phyloP scores from a whole-genome alignment of 225 moss, liverwort and hornwort genomes.

The Climacium dendroides region DNA sequence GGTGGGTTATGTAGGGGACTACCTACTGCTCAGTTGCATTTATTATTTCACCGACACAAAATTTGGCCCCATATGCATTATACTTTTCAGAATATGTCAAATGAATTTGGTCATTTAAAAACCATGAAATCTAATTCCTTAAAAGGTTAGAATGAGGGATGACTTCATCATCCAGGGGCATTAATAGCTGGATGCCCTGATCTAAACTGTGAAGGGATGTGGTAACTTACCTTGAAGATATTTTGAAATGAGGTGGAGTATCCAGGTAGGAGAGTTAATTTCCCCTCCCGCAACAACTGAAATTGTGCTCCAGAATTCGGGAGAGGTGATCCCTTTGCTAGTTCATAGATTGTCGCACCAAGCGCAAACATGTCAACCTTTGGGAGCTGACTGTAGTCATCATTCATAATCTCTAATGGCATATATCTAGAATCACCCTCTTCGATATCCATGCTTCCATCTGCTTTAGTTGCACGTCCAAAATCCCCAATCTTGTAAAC shows the following conservation, averaged over 20 bases:
- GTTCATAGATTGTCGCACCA: slow-evolving; percentile 93
- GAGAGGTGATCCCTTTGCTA: slow-evolving; percentile 74
- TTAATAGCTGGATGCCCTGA: not conserved
- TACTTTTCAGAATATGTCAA: not conserved
- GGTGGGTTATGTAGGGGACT: not conserved
- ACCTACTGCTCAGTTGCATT: not conserved
- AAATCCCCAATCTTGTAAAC: slow-evolving; percentile 88
- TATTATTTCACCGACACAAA: not conserved
- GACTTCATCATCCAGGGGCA: not conserved
- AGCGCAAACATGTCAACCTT: slow-evolving; percentile 95
- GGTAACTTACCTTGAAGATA: slow-evolving; percentile 43
- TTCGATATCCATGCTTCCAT: slow-evolving; percentile 78
- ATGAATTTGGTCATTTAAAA: not conserved
- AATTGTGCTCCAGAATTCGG: slow-evolving; percentile 70
- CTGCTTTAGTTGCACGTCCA: slow-evolving; percentile 75
- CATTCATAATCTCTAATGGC: slow-evolving; percentile 80
- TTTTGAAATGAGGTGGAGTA: slow-evolving; percentile 54
- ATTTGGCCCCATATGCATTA: not conserved
- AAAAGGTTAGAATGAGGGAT: not conserved
- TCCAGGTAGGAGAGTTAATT: slow-evolving; percentile 47
- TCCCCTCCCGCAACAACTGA: slow-evolving; percentile 69
- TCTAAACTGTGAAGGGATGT: not conserved
- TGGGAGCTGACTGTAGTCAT: slow-evolving; percentile 70
- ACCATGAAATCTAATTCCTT: not conserved
- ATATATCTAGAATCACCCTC: slow-evolving; percentile 93